A percentile compares a stretch with the other conserved stretches of the same genome.
phyloP scores from a whole-genome alignment of 345 rosid genomes.

The Streptanthus diversifolius region DNA sequence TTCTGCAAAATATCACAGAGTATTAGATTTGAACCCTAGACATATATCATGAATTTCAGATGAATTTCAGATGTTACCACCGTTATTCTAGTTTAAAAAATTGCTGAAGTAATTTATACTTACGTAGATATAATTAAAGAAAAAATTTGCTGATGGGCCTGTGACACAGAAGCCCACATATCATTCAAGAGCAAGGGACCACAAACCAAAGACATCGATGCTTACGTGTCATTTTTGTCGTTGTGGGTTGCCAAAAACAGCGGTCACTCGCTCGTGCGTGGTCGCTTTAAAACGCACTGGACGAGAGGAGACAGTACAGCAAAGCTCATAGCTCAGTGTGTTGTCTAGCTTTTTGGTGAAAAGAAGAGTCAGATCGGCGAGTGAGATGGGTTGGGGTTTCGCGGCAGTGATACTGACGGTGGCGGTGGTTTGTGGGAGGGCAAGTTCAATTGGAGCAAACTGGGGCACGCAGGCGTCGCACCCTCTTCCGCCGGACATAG shows the following conservation, averaged over 20 bases:
- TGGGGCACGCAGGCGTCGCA: constrained; percentile 94
- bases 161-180: constrained; percentile 19
- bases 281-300: constrained; percentile 24
- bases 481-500: constrained; percentile 68
- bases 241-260: constrained; percentile 22
- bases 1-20: too few species aligned
- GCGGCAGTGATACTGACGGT: constrained; percentile 27
- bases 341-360: not conserved
- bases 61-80: too few species aligned
- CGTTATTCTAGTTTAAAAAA: too few species aligned
- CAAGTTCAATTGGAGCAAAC: constrained; percentile 69
- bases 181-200: not conserved
- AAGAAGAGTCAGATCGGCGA: constrained; percentile 16
- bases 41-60: too few species aligned
- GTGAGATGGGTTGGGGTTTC: constrained; percentile 25
- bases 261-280: constrained; percentile 31
- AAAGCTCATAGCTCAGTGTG: constrained; percentile 2
- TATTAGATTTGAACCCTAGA: too few species aligned
- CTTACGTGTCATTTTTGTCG: constrained; percentile 32
- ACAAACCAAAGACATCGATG: constrained; percentile 11
- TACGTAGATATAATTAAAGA: too few species aligned
- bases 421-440: constrained; percentile 30
- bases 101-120: too few species aligned
- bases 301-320: constrained; percentile 1
- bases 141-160: constrained; percentile 33